phyloP scores from a whole-genome alignment of 345 rosid genomes.

The Aquilaria yunnanensis region DNA sequence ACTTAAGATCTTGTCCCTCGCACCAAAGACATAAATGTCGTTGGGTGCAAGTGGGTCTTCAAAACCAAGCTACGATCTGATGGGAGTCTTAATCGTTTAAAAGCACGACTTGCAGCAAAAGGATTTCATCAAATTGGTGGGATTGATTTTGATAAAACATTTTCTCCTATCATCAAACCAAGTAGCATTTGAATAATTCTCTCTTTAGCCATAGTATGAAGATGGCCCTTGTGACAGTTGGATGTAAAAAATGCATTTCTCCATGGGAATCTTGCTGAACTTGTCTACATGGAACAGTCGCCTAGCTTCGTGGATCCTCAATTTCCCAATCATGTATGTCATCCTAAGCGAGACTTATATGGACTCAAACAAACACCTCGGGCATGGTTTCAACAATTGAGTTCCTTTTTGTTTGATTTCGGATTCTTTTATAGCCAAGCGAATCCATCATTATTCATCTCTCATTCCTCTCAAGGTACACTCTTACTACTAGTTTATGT shows the following conservation, averaged over 20 bases:
- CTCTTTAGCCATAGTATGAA: background rate
- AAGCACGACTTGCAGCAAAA: background rate
- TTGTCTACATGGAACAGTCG: background rate
- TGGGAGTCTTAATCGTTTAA: background rate
- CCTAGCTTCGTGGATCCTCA: background rate
- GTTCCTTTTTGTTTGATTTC: background rate
- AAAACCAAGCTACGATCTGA: background rate
- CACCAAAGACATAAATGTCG: background rate
- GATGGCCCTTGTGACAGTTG: too few species aligned
- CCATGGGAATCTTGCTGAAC: background rate
- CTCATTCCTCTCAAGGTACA: background rate
- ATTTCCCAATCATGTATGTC: background rate
- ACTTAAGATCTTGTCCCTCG: background rate
- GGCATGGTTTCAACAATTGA: background rate
- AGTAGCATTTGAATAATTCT: background rate
- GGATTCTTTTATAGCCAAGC: background rate
- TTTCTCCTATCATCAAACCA: background rate
- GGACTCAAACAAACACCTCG: background rate
- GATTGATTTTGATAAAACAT: background rate
- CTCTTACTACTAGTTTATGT: background rate
- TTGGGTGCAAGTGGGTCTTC: background rate
- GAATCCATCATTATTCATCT: background rate
- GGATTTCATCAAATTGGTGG: background rate
- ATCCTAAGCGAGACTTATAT: background rate
- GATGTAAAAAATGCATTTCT: background rate